Evolutionary conservation across 2,329 filamentous ascomycete species (phyloP).

Genomic region (Cladophialophora carrionii): DNA sequence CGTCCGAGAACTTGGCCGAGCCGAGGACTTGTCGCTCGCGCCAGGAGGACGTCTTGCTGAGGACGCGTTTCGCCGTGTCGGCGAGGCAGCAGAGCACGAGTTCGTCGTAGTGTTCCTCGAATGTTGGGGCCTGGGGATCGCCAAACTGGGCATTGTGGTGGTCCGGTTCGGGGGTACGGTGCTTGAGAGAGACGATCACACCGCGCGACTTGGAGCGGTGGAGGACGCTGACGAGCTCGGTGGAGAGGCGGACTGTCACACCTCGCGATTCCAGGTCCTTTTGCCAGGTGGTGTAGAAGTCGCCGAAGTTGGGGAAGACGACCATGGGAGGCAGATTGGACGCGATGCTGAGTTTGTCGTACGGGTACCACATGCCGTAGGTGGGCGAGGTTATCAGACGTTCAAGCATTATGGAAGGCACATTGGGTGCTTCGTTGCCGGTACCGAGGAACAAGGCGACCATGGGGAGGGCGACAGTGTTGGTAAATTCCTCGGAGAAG

Average conservation of each 20-base stretch:
- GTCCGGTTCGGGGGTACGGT: slow-evolving; percentile 33
- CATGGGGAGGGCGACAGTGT: slow-evolving; percentile 71
- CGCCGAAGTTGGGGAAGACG: slow-evolving; percentile 63
- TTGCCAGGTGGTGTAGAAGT: slow-evolving; percentile 62
- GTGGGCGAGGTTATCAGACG: slow-evolving; percentile 62
- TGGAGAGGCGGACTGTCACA: slow-evolving; percentile 60
- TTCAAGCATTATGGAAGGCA: slow-evolving; percentile 69
- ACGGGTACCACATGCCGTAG: slow-evolving; percentile 64
- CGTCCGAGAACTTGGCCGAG: slow-evolving; percentile 67
- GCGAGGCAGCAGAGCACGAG: slow-evolving; percentile 61
- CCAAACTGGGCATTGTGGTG: slow-evolving; percentile 33
- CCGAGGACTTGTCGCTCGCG: slow-evolving; percentile 69
- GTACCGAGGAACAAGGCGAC: slow-evolving; percentile 75
- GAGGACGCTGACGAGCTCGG: slow-evolving; percentile 56
- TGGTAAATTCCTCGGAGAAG: slow-evolving; percentile 70
- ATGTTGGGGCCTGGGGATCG: slow-evolving; percentile 40
- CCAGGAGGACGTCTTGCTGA: slow-evolving; percentile 58
- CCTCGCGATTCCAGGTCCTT: slow-evolving; percentile 56
- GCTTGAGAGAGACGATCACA: slow-evolving; percentile 50
- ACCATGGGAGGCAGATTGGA: slow-evolving; percentile 61
- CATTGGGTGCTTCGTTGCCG: slow-evolving; percentile 73
- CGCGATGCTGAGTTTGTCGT: slow-evolving; percentile 52
- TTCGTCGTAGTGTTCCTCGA: slow-evolving; percentile 60
- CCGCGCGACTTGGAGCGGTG: slow-evolving; percentile 55
- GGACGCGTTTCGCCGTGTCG: slow-evolving; percentile 59